Evolutionary conservation across 768 basidiomycete genomes (phyloP).

Genomic region (Phallus indusiatus): DNA sequence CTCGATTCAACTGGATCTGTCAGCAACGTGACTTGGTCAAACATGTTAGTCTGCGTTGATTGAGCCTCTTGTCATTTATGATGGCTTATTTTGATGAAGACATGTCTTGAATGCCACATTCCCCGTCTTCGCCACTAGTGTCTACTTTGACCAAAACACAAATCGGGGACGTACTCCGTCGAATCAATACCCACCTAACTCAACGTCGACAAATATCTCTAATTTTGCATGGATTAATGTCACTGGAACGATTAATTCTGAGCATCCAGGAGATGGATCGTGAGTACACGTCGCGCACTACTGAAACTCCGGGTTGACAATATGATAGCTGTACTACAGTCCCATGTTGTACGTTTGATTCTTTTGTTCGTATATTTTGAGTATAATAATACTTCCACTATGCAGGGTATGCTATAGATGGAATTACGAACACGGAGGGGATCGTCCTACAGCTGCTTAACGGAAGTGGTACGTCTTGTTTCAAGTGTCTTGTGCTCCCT

Average conservation of each 20-base stretch:
- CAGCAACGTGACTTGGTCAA: not conserved
- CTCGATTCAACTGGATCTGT: not conserved
- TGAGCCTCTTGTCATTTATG: not conserved
- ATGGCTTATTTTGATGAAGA: not conserved
- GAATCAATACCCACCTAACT: not conserved
- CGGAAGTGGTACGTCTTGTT: not conserved
- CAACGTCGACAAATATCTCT: not conserved
- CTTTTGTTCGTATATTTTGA: not conserved
- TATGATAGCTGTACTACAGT: not conserved
- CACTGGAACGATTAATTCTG: slow-evolving; percentile 4
- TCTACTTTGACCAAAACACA: slow-evolving; percentile 3
- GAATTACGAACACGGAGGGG: not conserved
- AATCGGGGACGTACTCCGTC: not conserved
- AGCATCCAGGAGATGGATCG: slow-evolving; percentile 1
- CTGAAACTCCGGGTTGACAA: not conserved
- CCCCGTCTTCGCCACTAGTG: not conserved
- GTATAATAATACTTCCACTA: not conserved
- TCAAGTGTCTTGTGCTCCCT: not conserved
- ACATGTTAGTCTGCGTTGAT: not conserved
- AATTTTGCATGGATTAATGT: slow-evolving; percentile 1
- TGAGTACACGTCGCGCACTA: not conserved
- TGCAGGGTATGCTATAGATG: slow-evolving; percentile 3
- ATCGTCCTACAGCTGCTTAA: slow-evolving; percentile 2
- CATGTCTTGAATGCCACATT: slow-evolving; percentile 1
- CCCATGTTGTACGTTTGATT: not conserved